These are phyloP conservation scores for Myxozyma lipomycoides DNA, from an alignment of 805 yeast genomes.

Conservation along the genomic window DNA sequence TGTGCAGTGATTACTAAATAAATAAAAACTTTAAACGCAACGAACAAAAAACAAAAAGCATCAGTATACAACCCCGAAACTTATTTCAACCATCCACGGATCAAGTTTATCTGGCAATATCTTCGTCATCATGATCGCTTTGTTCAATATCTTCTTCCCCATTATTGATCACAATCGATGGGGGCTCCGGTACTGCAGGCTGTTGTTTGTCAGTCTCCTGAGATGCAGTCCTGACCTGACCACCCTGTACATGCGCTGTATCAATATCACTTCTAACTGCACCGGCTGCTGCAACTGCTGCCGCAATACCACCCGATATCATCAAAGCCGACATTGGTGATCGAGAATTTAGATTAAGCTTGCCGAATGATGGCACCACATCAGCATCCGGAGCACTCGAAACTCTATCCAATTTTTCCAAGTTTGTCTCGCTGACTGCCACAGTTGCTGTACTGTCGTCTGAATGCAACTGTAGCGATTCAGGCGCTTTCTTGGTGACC, in stretches of 20 bases:
- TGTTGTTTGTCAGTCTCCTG: background rate
- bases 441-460: background rate
- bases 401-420: background rate
- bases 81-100: no score
- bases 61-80: no score
- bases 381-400: background rate
- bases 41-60: no score
- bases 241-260: no score
- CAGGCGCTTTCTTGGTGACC: background rate
- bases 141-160: slow-evolving; percentile 4
- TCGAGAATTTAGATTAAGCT: no score
- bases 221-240: background rate
- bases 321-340: slow-evolving; percentile 1
- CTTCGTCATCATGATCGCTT: background rate
- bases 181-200: slow-evolving; percentile 3
- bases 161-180: slow-evolving; percentile 14
- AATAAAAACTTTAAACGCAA: no score
- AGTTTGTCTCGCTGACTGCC: no score
- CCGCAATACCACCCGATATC: slow-evolving; percentile 17
- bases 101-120: background rate
- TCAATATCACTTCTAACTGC: background rate
- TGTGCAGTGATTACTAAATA: no score
- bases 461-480: background rate
- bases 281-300: slow-evolving; percentile 16
- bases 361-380: no score